Base-by-base conservation (phyloP, 345 rosid species). In the Leavenworthia alabamica region DNA sequence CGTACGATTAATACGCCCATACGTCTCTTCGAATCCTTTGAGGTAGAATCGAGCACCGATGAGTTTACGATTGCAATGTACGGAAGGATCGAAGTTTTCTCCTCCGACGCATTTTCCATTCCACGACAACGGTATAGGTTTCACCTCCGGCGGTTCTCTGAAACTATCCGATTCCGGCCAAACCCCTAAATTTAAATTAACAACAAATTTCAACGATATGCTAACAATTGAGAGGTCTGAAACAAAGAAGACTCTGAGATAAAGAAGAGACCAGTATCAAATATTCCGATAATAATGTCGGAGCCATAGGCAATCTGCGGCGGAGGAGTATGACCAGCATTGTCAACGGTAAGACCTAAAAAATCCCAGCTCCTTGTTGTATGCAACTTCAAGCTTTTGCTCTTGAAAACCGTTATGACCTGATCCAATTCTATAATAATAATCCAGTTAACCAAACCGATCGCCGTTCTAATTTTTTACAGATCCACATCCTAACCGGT, bases 351-450 rank as follows among this genome's bases (percentile, higher is more conserved):
- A 59, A 86, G 85, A 55, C 81, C 89, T 75, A 86, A 66, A 74
- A 83, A 86, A 64, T 86, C 86, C 89, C 89, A 86, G 67, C 89
- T 83, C 74, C 89, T 86, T 33, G 93, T 81, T 7, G 89, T 86
- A 58, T 78, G 83, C 73, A 81, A 58, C 72, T 81, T 68, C 59
- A 78, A 62, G 41, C 57, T 67, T 46, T 43, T 74, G 82, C 88
- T 79, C 26, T 71, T 53, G 56, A 80, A 79, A 50, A 82, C 77
- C 23, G 88, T 81, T 42, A 85, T 61, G 12, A 78, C 84, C 65
- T 74, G 75, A 53, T 71, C 64, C 78, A 71, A 62, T 19, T 73
- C 92, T 83, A 74, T 70, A 70, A 43, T 42, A 23, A 19, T 46
- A 39, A 26, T 13, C 32, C 54, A 22, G 36, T 64, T 50, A 55